A percentile compares a stretch with the other conserved stretches of the same genome.
Conservation (phyloP, 2,329 filamentous ascomycete genomes). For the Fusarium drepaniforme region DNA sequence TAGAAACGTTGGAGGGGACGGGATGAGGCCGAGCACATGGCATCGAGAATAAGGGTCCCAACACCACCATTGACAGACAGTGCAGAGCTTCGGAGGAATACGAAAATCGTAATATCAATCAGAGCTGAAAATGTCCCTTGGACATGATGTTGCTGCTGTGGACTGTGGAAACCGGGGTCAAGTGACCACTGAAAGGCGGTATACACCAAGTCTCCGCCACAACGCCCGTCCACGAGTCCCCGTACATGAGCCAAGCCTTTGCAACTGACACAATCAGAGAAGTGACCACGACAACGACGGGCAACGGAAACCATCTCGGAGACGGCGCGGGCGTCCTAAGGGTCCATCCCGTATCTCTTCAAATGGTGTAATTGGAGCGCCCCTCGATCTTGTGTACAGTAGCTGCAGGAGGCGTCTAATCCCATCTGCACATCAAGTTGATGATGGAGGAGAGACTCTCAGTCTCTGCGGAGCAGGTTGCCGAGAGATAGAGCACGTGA, state of each 20-base stretch:
- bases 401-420: neutral
- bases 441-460: neutral
- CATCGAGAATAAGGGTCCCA: conserved; percentile 5
- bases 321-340: neutral
- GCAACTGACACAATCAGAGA: neutral
- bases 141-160: neutral
- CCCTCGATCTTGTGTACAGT: neutral
- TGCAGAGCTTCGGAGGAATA: neutral
- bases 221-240: neutral
- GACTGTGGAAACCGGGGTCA: neutral
- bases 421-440: neutral
- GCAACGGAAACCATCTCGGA: neutral
- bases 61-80: conserved; percentile 1
- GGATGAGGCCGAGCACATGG: conserved; percentile 10
- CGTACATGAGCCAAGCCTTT: neutral
- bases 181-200: neutral
- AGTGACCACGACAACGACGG: neutral
- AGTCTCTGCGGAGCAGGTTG: neutral
- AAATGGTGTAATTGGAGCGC: neutral
- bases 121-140: neutral
- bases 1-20: neutral
- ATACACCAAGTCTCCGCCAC: neutral
- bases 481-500: neutral
- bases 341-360: neutral
- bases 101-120: neutral